Evolutionary conservation across 305 asterid genomes (phyloP).

Genomic region (Fraxinus dipetala): DNA sequence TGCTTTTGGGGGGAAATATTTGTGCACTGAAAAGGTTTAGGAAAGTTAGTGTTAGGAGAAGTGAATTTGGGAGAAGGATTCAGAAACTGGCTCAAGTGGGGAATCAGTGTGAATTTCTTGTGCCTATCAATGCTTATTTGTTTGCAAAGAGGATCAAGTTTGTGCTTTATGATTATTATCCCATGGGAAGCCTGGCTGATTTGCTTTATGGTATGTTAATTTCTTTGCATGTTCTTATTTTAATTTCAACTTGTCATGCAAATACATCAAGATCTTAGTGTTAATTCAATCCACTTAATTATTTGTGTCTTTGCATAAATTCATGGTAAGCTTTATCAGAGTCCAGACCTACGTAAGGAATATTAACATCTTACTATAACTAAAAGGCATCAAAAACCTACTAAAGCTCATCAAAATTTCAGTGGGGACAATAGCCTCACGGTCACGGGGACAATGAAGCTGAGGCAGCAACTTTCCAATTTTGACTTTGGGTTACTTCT

Average conservation of each 20-base stretch:
- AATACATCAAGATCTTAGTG: not conserved
- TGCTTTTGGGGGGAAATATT: slow-evolving; percentile 40
- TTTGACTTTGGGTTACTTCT: not conserved
- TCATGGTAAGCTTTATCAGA: not conserved
- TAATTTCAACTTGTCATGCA: not conserved
- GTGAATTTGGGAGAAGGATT: slow-evolving; percentile 49
- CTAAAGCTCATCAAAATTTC: too few species aligned
- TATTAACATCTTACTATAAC: not conserved
- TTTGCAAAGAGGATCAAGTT: slow-evolving; percentile 59
- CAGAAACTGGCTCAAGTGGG: slow-evolving; percentile 34
- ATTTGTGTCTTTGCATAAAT: not conserved
- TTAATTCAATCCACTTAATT: not conserved
- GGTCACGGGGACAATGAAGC: not conserved
- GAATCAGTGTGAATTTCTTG: slow-evolving; percentile 40
- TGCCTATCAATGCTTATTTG: slow-evolving; percentile 47
- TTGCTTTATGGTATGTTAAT: slow-evolving; percentile 43
- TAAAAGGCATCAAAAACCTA: not conserved
- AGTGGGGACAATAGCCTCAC: not conserved
- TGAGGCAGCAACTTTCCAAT: not conserved
- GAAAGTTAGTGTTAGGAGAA: slow-evolving; percentile 32
- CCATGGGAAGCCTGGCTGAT: slow-evolving; percentile 64
- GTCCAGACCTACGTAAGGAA: too few species aligned
- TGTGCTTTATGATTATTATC: slow-evolving; percentile 51
- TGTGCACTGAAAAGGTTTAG: slow-evolving; percentile 49
- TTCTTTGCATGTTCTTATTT: not conserved